Conservation (phyloP, 164 flowering plant species). For the Kingdonia uniflora region DNA sequence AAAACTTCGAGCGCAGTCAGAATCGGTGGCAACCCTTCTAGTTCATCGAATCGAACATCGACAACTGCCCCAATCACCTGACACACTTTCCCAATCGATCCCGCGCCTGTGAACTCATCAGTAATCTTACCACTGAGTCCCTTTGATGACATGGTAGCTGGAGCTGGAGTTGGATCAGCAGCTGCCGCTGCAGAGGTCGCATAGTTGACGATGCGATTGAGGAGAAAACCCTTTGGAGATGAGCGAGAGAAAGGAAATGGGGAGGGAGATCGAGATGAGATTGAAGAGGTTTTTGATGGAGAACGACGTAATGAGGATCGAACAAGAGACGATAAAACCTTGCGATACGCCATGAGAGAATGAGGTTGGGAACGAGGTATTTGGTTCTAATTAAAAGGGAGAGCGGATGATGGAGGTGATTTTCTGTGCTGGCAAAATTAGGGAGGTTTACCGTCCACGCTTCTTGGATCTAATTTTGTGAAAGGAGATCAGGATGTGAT, state of each 20-base stretch:
- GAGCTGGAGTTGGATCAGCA: constrained; percentile 29
- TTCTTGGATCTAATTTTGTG: too few relatives aligned
- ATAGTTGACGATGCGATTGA: constrained; percentile 19
- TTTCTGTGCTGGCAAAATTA: too few relatives aligned
- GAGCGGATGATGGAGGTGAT: too few relatives aligned
- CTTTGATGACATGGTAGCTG: constrained; percentile 9
- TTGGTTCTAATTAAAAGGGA: too few relatives aligned
- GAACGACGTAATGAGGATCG: constrained; percentile 17
- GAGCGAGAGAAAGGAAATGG: constrained; percentile 15
- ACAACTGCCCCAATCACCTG: constrained; percentile 97
- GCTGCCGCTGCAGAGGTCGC: constrained; percentile 30
- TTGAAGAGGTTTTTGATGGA: constrained; percentile 11
- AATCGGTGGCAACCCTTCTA: constrained; percentile 89
- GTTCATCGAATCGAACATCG: constrained; percentile 81
- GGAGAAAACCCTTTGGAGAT: constrained; percentile 20
- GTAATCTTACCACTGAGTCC: constrained; percentile 52
- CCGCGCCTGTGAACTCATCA: constrained; percentile 83
- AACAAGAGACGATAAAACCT: constrained; percentile 21
- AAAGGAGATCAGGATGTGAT: too few relatives aligned
- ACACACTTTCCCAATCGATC: constrained; percentile 67
- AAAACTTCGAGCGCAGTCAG: constrained; percentile 79
- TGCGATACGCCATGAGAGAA: constrained; percentile 32
- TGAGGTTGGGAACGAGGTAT: constrained; percentile 15
- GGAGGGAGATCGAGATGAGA: constrained; percentile 10
- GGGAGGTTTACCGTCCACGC: too few relatives aligned